These are phyloP conservation scores for Seiridium unicorne DNA, from an alignment of 2,329 filamentous ascomycete species.

Conservation along the genomic window DNA sequence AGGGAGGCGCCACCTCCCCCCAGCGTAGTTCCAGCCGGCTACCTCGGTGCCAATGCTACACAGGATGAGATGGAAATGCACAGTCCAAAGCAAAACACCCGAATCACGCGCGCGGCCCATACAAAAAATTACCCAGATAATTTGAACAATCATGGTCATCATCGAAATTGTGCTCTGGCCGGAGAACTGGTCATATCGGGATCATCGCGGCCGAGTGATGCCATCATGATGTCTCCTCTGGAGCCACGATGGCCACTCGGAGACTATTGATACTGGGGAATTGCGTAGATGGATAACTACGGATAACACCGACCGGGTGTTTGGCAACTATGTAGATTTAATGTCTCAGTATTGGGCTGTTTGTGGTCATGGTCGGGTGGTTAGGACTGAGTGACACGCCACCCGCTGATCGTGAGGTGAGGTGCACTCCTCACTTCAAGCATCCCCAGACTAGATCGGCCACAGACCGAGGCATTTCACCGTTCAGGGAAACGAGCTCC, in stretches of 20 bases:
- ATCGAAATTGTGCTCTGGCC: too few species aligned
- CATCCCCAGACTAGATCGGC: background rate
- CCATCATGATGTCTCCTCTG: background rate
- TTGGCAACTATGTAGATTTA: background rate
- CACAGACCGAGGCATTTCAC: background rate
- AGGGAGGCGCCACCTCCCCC: background rate
- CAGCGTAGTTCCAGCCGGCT: background rate
- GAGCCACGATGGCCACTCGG: background rate
- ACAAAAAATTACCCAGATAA: too few species aligned
- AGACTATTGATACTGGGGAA: background rate
- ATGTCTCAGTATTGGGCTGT: background rate
- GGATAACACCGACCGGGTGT: background rate
- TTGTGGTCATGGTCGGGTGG: background rate
- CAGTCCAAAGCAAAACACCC: background rate
- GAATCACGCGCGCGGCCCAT: background rate
- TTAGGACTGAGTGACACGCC: slow-evolving; percentile 5
- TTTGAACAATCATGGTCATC: too few species aligned
- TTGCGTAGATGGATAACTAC: background rate
- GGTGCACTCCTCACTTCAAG: slow-evolving; percentile 1
- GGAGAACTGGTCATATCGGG: background rate
- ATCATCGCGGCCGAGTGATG: background rate
- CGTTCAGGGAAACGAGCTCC: background rate
- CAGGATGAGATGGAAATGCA: background rate
- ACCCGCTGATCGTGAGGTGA: slow-evolving; percentile 2
- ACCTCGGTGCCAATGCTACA: background rate